Base-by-base conservation (phyloP, 257 asterid species). In the Buddleja alternifolia region DNA sequence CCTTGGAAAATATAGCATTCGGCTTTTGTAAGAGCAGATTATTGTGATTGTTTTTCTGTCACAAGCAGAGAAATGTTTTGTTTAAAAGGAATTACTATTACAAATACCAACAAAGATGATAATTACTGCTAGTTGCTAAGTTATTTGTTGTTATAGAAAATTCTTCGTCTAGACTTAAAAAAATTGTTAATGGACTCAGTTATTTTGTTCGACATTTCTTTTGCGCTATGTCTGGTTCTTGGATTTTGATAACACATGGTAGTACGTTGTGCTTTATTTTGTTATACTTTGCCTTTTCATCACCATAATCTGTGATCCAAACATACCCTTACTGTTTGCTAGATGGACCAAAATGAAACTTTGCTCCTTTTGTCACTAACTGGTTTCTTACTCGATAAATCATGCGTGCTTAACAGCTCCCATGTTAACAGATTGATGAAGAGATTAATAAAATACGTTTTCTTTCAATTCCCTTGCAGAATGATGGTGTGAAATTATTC, bases 401-500 rank as follows among this genome's bases (percentile, higher is more conserved):
- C 25, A 20, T 8, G 4, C 45, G 11, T 52, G 50, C 50, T 39
- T 64, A 4, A 46, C 51, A 9, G 1, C 5, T 21, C 39, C 11
- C 9, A 16, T 42, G 44, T 73, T 54, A 4, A 15, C 19, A 36
- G 10, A 56, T 45, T 10, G 41, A 55, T 19, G 60, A 58, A 34
- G 60, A 58, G 19, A 16, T n/a, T n/a, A 68, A 56, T 62, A 20
- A 10, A 40, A 20, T 32, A 19, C 4, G n/a, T 40, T 21, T 10
- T 3, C 29, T 60, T 3, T 44, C 4, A 4, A 75, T 54, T 45
- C 23, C 7, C 56, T 41, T 69, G 83, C 91, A 92, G 98, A 76
- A 7, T 47, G 81, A 79, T 10, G 77, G 73, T 7, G 62, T 81
- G 48, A 90, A 78, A 73, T 52, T 90, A 67, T 93, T 25, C 50